phyloP scores from a whole-genome alignment of 2,329 filamentous ascomycete species.

The Trichophyton rubrum region DNA sequence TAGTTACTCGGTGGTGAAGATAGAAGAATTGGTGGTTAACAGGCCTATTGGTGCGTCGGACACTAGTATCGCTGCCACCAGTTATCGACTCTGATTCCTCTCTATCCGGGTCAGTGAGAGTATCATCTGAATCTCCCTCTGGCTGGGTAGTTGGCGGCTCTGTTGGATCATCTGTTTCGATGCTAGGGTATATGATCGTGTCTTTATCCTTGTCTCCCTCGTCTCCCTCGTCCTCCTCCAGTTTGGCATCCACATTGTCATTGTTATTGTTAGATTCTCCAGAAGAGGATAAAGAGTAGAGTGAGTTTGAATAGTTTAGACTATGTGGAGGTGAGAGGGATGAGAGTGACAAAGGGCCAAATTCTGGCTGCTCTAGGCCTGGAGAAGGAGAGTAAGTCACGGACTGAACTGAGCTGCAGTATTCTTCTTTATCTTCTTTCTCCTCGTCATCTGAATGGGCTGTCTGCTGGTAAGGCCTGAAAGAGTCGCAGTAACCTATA shows the following conservation, averaged over 20 bases:
- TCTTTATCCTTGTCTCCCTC: background rate
- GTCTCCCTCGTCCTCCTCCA: background rate
- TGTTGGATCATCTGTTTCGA: background rate
- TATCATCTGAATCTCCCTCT: background rate
- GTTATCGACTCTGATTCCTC: background rate
- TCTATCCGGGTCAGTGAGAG: background rate
- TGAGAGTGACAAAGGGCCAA: background rate
- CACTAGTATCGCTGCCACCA: background rate
- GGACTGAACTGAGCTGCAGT: background rate
- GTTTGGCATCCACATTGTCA: background rate
- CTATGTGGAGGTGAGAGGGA: background rate
- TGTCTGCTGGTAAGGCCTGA: no score
- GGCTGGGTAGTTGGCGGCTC: background rate
- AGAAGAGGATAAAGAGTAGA: background rate
- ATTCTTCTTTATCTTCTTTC: background rate
- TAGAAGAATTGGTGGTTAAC: constrained; percentile 2
- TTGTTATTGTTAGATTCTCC: no score
- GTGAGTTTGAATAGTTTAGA: background rate
- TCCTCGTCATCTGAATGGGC: no score
- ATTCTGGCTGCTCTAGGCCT: background rate
- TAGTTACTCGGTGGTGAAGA: background rate
- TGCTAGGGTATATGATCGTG: background rate
- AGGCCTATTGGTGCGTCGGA: background rate
- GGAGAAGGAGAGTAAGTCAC: background rate
- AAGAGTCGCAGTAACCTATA: no score